Percentiles rank a stretch among this genome's conserved stretches.
These are phyloP conservation scores for Candida krabiensis DNA, from an alignment of 805 yeast species.

Conservation along the genomic window DNA sequence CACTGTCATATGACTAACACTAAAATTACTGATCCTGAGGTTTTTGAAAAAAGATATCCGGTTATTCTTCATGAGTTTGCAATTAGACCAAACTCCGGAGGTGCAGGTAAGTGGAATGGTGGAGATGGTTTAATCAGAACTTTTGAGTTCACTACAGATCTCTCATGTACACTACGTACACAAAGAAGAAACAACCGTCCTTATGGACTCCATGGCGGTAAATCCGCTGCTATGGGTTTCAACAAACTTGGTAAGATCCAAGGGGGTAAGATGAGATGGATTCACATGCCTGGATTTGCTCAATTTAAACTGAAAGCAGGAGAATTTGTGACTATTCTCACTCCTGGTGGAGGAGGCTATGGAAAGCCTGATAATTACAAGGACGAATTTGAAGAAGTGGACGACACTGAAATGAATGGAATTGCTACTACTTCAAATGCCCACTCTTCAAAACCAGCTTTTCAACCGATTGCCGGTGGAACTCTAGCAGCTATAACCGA, in stretches of 20 bases:
- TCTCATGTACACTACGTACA: conserved; percentile 45
- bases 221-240: conserved; percentile 46
- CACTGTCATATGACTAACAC: conserved; percentile 58
- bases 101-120: conserved; percentile 46
- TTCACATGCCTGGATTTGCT: conserved; percentile 36
- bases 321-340: conserved; percentile 36
- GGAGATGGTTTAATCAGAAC: conserved; percentile 54
- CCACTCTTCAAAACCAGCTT: conserved; percentile 6
- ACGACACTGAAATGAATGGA: conserved; percentile 20
- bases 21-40: conserved; percentile 53
- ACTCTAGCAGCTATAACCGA: conserved; percentile 18
- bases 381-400: conserved; percentile 31
- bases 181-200: conserved; percentile 55
- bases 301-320: conserved; percentile 40
- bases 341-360: conserved; percentile 50
- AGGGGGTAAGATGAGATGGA: conserved; percentile 30
- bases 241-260: conserved; percentile 36
- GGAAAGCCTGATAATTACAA: conserved; percentile 36
- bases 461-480: conserved; percentile 24
- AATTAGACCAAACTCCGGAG: conserved; percentile 47
- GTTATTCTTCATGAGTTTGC: conserved; percentile 45
- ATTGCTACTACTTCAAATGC: conserved; percentile 2
- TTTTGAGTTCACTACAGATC: conserved; percentile 40
- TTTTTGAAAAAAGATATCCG: conserved; percentile 52
- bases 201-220: conserved; percentile 55